These are phyloP conservation scores for Cetraspora pellucida DNA, from an alignment of 192 early-diverging fungal species.

Conservation along the genomic window DNA sequence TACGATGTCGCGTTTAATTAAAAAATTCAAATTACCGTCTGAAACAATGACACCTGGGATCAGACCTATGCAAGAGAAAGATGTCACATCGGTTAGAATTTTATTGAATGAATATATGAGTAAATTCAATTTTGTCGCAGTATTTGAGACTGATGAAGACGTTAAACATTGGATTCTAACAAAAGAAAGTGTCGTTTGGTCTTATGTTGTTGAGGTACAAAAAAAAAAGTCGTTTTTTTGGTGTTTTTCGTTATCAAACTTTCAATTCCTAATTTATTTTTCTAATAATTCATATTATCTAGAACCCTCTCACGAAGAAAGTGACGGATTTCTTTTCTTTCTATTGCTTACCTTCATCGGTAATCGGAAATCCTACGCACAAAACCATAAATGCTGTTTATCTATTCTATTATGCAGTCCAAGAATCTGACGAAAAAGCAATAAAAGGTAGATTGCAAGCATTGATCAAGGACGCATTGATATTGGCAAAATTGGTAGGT, in stretches of 20 bases:
- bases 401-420: slow-evolving; percentile 88
- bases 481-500: slow-evolving; percentile 59
- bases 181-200: slow-evolving; percentile 82
- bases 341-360: slow-evolving; percentile 92
- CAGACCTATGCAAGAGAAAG: slow-evolving; percentile 76
- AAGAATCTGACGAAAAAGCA: slow-evolving; percentile 47
- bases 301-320: slow-evolving; percentile 59
- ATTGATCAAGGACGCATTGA: slow-evolving; percentile 81
- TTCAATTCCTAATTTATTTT: no score
- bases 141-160: slow-evolving; percentile 80
- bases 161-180: slow-evolving; percentile 91
- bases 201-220: slow-evolving; percentile 87
- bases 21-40: slow-evolving; percentile 69
- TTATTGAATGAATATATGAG: slow-evolving; percentile 78
- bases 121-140: slow-evolving; percentile 68
- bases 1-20: slow-evolving; percentile 74
- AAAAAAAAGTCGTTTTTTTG: neutral
- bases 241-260: neutral
- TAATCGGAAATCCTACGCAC: slow-evolving; percentile 77
- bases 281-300: neutral
- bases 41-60: slow-evolving; percentile 69
- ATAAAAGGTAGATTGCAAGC: slow-evolving; percentile 56
- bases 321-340: slow-evolving; percentile 93
- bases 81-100: slow-evolving; percentile 72
- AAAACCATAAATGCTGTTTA: slow-evolving; percentile 87